A percentile compares a stretch with the other conserved stretches of the same genome.
Conservation (phyloP, 2,329 filamentous ascomycete genomes). For the Tolypocladium paradoxum region DNA sequence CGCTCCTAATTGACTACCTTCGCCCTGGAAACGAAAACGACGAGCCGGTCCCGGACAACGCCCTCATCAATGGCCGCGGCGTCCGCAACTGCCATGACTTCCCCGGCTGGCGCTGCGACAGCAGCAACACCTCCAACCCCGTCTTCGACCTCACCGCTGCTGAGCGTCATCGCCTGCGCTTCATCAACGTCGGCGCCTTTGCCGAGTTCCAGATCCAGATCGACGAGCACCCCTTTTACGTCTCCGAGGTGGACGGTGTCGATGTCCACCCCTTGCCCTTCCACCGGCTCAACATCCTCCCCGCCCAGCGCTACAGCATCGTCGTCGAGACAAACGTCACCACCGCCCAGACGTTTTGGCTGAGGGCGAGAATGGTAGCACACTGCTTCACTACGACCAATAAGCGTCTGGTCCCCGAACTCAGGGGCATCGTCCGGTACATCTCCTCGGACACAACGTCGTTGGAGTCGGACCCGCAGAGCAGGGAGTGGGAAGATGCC, state of each 20-base stretch:
- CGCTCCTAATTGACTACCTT: slow-evolving; percentile 44
- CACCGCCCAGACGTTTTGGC: slow-evolving; percentile 45
- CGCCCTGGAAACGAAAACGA: slow-evolving; percentile 42
- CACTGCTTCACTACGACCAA: slow-evolving; percentile 27
- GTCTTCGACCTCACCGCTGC: slow-evolving; percentile 38
- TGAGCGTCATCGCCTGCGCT: slow-evolving; percentile 52
- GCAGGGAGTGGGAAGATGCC: slow-evolving; percentile 37
- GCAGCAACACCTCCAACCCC: slow-evolving; percentile 23
- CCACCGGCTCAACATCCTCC: slow-evolving; percentile 52
- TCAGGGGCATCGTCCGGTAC: slow-evolving; percentile 21
- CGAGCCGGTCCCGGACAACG: slow-evolving; percentile 56
- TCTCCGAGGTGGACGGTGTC: slow-evolving; percentile 63
- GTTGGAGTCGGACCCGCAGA: slow-evolving; percentile 16
- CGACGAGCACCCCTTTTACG: slow-evolving; percentile 52
- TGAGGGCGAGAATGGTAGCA: slow-evolving; percentile 41
- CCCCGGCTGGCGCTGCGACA: slow-evolving; percentile 32
- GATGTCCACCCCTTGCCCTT: slow-evolving; percentile 49
- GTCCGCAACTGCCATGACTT: slow-evolving; percentile 23
- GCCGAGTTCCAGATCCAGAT: slow-evolving; percentile 62
- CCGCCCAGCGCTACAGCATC: slow-evolving; percentile 61
- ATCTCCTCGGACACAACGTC: background rate
- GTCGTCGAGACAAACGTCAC: slow-evolving; percentile 50
- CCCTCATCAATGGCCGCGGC: slow-evolving; percentile 48
- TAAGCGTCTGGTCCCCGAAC: slow-evolving; percentile 16
- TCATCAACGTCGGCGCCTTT: slow-evolving; percentile 62